Evolutionary conservation across 2,329 filamentous ascomycete species (phyloP).

Genomic region (Zymoseptoria ardabiliae): DNA sequence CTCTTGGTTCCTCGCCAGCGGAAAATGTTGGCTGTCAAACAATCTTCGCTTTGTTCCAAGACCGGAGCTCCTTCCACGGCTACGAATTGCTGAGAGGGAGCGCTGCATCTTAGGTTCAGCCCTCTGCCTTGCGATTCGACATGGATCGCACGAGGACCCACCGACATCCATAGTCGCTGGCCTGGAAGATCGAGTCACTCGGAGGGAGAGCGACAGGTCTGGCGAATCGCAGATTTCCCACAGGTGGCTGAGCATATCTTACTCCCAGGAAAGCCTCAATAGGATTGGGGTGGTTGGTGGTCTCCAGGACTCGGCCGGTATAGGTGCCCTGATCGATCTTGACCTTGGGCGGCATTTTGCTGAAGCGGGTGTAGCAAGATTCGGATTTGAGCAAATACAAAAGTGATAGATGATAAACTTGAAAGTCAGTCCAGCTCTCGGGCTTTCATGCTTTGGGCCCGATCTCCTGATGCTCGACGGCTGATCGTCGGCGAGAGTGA

Average conservation of each 20-base stretch:
- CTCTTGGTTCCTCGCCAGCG: background rate
- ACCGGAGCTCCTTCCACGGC: background rate
- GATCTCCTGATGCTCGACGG: background rate
- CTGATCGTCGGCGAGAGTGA: background rate
- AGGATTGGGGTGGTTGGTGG: background rate
- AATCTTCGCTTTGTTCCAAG: background rate
- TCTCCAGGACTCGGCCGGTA: background rate
- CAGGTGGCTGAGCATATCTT: slow-evolving; percentile 29
- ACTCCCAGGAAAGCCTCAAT: slow-evolving; percentile 22
- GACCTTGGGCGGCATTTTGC: background rate
- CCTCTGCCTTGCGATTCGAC: background rate
- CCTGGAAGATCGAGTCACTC: background rate
- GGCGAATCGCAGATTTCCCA: slow-evolving; percentile 30
- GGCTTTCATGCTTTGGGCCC: background rate
- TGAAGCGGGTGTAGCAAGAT: background rate
- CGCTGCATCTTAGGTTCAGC: background rate
- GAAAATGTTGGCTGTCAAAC: background rate
- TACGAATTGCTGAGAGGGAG: background rate
- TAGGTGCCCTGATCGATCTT: background rate
- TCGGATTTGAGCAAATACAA: no score
- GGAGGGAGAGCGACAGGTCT: background rate
- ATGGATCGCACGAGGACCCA: background rate
- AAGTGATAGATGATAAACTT: background rate
- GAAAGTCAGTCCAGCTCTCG: background rate
- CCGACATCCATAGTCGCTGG: background rate